Conservation (phyloP, 2,329 filamentous ascomycete species). For the Colletotrichum lindemuthianum region DNA sequence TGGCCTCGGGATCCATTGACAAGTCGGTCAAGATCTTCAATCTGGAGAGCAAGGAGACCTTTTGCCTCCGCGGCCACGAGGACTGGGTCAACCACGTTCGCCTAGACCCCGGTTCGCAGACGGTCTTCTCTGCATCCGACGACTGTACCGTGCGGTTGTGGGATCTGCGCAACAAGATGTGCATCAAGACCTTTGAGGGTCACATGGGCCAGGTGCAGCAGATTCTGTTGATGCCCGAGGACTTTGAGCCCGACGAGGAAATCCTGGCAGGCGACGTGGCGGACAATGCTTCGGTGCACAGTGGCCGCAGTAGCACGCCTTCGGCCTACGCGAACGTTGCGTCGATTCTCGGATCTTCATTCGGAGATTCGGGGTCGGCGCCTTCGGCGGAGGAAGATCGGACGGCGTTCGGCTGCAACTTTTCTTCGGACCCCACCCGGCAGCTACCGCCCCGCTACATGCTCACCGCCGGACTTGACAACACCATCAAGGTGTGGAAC, state of each 20-base stretch:
- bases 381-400: conserved; percentile 53
- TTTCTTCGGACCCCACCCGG: conserved; percentile 69
- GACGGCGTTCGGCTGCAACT: conserved; percentile 68
- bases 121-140: conserved; percentile 91
- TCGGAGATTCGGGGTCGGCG: conserved; percentile 36
- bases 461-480: conserved; percentile 90
- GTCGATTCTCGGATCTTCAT: conserved; percentile 38
- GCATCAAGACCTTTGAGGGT: conserved; percentile 80
- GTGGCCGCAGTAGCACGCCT: conserved; percentile 57
- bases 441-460: conserved; percentile 88
- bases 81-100: conserved; percentile 98
- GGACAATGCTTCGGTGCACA: conserved; percentile 64
- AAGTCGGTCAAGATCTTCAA: conserved; percentile 93
- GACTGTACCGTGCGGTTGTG: conserved; percentile 92
- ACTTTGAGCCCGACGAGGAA: conserved; percentile 88
- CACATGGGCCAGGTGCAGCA: conserved; percentile 97
- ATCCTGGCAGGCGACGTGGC: conserved; percentile 56
- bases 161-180: conserved; percentile 87
- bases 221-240: conserved; percentile 82
- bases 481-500: conserved; percentile 84
- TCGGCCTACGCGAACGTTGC: conserved; percentile 37
- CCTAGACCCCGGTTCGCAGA: conserved; percentile 83
- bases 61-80: conserved; percentile 81
- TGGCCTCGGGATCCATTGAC: conserved; percentile 91
- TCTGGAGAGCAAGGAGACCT: conserved; percentile 84